These are phyloP conservation scores for Cryptococcus sp. DNA, from an alignment of 1,284 basidiomycete species.

Conservation along the genomic window DNA sequence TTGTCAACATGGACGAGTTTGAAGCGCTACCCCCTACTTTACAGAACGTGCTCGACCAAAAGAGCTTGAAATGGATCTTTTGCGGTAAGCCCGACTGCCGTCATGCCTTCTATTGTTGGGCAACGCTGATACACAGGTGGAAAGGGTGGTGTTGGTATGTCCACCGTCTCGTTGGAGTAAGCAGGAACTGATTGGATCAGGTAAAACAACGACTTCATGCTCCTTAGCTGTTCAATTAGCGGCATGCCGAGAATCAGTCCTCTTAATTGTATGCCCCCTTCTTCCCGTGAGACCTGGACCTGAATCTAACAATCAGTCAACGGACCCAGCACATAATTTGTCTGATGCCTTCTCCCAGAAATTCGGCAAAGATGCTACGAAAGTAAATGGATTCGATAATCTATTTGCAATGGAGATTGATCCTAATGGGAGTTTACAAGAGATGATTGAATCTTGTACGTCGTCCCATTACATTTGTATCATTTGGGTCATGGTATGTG, in stretches of 20 bases:
- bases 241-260: conserved; percentile 77
- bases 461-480: conserved; percentile 7
- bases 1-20: conserved; percentile 22
- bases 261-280: conserved; percentile 73
- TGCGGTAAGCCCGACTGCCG: conserved; percentile 62
- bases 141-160: conserved; percentile 87
- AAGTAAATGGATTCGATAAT: conserved; percentile 96
- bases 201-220: conserved; percentile 94
- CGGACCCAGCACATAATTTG: conserved; percentile 97
- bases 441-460: conserved; percentile 96
- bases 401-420: conserved; percentile 99
- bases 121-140: conserved; percentile 58
- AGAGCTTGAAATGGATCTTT: conserved; percentile 89
- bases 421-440: conserved; percentile 91
- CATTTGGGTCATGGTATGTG: neutral
- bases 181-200: conserved; percentile 47
- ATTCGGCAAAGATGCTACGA: conserved; percentile 99
- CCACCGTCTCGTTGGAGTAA: neutral
- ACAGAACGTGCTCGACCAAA: conserved; percentile 85
- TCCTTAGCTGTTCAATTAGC: conserved; percentile 93
- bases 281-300: neutral
- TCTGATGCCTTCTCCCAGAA: conserved; percentile 99
- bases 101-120: neutral
- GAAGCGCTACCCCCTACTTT: conserved; percentile 65
- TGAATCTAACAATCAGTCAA: conserved; percentile 61